Evolutionary conservation across 345 rosid species (phyloP).

Genomic region (Trapa bicornis): DNA sequence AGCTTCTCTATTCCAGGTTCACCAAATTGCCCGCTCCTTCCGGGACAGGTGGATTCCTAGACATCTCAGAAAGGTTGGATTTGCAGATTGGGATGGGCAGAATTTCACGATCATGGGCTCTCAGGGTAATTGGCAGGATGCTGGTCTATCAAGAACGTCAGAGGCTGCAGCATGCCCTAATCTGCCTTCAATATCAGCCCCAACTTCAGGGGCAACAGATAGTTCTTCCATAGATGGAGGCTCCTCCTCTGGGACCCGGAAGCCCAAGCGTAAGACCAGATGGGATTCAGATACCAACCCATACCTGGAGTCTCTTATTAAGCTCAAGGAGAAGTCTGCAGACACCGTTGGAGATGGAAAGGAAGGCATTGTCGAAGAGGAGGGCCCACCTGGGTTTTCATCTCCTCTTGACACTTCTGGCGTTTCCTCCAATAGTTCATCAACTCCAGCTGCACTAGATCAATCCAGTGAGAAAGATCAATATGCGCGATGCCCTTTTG

Average conservation of each 20-base stretch:
- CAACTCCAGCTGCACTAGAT: conserved; percentile 16
- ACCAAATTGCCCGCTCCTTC: conserved; percentile 83
- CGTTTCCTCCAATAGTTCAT: conserved; percentile 24
- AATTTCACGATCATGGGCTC: conserved; percentile 28
- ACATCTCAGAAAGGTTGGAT: conserved; percentile 38
- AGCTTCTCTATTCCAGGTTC: conserved; percentile 46
- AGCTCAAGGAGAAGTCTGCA: conserved; percentile 22
- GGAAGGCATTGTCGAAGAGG: conserved; percentile 30
- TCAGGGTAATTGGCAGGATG: conserved; percentile 38
- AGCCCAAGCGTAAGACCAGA: conserved; percentile 89
- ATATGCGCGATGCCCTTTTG: conserved; percentile 17
- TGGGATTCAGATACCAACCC: conserved; percentile 81
- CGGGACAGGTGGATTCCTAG: conserved; percentile 86
- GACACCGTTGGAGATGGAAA: conserved; percentile 14
- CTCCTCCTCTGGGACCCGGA: conserved; percentile 22
- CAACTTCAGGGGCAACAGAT: conserved; percentile 30
- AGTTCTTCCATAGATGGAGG: conserved; percentile 23
- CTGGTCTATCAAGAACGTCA: conserved; percentile 28
- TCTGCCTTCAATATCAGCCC: conserved; percentile 18
- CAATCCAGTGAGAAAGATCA: conserved; percentile 15
- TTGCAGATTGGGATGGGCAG: conserved; percentile 45
- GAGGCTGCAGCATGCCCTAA: conserved; percentile 29
- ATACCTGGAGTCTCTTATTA: conserved; percentile 14
- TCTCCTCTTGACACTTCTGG: conserved; percentile 22
- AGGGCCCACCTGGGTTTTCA: conserved; percentile 86